Evolutionary conservation across 805 yeast species (phyloP), one percentile per base, ranked within the genome.

Genomic region (Debaryomyces tyrocola): DNA sequence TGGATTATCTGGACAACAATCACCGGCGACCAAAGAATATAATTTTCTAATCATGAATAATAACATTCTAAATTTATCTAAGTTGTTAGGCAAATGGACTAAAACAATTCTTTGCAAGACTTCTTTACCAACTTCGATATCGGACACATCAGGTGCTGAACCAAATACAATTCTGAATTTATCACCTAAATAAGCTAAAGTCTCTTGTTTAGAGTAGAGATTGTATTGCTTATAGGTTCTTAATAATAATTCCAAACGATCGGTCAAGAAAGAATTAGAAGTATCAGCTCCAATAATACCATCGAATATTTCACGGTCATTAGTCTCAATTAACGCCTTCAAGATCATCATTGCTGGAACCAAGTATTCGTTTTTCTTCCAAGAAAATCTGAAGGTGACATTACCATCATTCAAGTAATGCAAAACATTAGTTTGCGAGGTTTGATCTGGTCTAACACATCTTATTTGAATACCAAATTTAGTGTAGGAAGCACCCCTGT

Each of bases 361-460:
- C 59, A 94, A 75, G 65, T 88, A 94, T 72, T 94, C 99, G 66
- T 90, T 92, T 62, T 94, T 94, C 60, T 91, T 83, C 98, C 98
- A 94, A 5, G 97, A 87, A 64, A 94, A 94, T 64, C 99, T 80
- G 76, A 94, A 90, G 1, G 97, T 91, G 46, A 91, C 96, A 60
- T 87, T 92, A 71, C 99, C 99, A 62, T 94, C 97, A 58, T 82
- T 87, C 60, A 94, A 79, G 66, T 94, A 94, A 67, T 94, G 99
- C 63, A 94, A 76, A n/a, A 91, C 98, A 63, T 92, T 94, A 4
- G 98, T 90, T 70, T 91, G 97, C 17, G 99, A 91, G 15, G 97
- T 87, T 74, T 94, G 98, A 69, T 94, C 99, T 4, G 96, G 96
- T 64, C 99, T 83, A 2, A 90, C 97, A 51, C 86, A 82, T 72